Percentiles rank a stretch among this genome's conserved stretches.
Conservation (phyloP, 2,329 filamentous ascomycete species). For the Sordariomycetes sp. region DNA sequence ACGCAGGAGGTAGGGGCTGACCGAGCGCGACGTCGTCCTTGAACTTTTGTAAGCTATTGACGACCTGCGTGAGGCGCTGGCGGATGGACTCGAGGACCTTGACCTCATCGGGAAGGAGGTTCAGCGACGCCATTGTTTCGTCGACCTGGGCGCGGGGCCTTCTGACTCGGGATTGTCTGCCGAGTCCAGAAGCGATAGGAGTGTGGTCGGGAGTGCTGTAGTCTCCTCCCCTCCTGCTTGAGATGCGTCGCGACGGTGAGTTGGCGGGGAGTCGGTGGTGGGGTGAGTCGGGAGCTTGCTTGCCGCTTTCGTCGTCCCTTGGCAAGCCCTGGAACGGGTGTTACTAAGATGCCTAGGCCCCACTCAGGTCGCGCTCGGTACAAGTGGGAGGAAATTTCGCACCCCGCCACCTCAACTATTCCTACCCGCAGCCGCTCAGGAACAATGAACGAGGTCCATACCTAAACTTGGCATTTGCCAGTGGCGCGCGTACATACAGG, state of each 20-base stretch:
- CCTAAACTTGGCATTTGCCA: background rate
- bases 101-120: constrained; percentile 43
- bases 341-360: background rate
- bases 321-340: background rate
- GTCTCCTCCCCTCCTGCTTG: too few species aligned
- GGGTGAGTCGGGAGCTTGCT: background rate
- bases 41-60: constrained; percentile 53
- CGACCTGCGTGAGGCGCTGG: constrained; percentile 53
- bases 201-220: too few species aligned
- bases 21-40: constrained; percentile 45
- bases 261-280: background rate
- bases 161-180: background rate
- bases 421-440: background rate
- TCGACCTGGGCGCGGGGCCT: background rate
- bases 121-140: constrained; percentile 26
- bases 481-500: background rate
- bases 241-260: too few species aligned
- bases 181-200: background rate
- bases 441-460: background rate
- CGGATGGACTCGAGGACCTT: constrained; percentile 60
- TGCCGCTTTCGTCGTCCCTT: background rate
- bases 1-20: constrained; percentile 57
- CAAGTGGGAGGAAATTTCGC: background rate
- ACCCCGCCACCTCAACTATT: background rate
- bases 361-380: background rate